phyloP scores from a whole-genome alignment of 257 asterid genomes.

The Gentiana straminea region DNA sequence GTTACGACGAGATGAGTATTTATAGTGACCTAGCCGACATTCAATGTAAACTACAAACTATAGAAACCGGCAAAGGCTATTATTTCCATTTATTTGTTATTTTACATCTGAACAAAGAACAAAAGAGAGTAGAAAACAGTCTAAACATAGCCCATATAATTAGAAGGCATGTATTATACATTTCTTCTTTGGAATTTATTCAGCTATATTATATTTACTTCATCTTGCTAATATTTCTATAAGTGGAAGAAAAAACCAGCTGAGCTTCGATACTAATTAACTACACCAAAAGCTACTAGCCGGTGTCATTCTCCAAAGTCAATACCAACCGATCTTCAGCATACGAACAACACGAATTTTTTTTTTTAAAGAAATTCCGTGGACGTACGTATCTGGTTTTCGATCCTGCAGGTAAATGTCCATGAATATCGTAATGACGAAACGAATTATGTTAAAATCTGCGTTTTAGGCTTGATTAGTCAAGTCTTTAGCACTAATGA shows the following conservation, averaged over 20 bases:
- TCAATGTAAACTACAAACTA: too few species aligned
- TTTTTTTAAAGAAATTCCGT: constrained; percentile 49
- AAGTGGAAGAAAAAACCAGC: constrained; percentile 28
- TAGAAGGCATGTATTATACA: constrained; percentile 12
- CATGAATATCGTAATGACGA: neutral
- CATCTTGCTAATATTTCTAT: neutral
- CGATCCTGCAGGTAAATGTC: constrained; percentile 65
- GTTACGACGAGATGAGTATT: too few species aligned
- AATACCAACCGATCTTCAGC: neutral
- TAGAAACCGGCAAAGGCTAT: too few species aligned
- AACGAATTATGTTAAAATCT: neutral
- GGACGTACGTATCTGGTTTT: constrained; percentile 36
- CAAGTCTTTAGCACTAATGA: constrained; percentile 50
- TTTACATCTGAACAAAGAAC: too few species aligned
- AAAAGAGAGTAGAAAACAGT: too few species aligned
- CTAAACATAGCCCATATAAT: neutral
- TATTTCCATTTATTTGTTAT: too few species aligned
- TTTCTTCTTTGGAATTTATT: neutral
- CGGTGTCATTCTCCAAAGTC: constrained; percentile 36
- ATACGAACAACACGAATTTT: constrained; percentile 9
- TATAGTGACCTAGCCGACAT: too few species aligned
- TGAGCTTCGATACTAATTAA: constrained; percentile 64
- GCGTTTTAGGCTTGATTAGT: constrained; percentile 40
- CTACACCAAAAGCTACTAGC: constrained; percentile 84
- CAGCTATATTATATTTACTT: neutral